Conservation (phyloP, 2,329 filamentous ascomycete species). For the Colletotrichum plurivorum region DNA sequence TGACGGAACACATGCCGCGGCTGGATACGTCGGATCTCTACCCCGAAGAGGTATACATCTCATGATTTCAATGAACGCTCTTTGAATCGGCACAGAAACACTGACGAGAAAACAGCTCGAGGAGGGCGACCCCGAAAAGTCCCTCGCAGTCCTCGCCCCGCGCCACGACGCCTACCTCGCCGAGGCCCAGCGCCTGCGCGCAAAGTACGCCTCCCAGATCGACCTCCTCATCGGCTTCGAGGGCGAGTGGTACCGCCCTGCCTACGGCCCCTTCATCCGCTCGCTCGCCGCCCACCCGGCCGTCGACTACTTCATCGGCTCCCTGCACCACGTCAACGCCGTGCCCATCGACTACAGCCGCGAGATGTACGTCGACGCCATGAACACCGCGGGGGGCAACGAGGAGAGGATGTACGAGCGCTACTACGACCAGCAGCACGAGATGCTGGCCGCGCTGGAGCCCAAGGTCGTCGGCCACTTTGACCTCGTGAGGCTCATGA, state of each 20-base stretch:
- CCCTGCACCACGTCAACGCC: slow-evolving; percentile 89
- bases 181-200: slow-evolving; percentile 81
- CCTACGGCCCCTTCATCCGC: slow-evolving; percentile 70
- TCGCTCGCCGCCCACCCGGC: slow-evolving; percentile 70
- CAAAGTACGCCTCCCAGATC: slow-evolving; percentile 79
- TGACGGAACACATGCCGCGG: slow-evolving; percentile 97
- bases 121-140: slow-evolving; percentile 62
- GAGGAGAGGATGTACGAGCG: slow-evolving; percentile 83
- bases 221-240: slow-evolving; percentile 92
- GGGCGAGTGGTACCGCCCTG: slow-evolving; percentile 88
- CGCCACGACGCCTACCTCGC: slow-evolving; percentile 80
- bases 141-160: slow-evolving; percentile 63
- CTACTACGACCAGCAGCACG: slow-evolving; percentile 90
- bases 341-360: slow-evolving; percentile 91
- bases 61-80: background rate
- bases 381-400: slow-evolving; percentile 61
- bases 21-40: slow-evolving; percentile 83
- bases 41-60: slow-evolving; percentile 81
- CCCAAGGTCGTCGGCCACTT: slow-evolving; percentile 94
- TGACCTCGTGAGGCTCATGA: slow-evolving; percentile 88
- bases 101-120: slow-evolving; percentile 58
- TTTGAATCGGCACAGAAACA: background rate
- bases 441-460: slow-evolving; percentile 80
- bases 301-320: slow-evolving; percentile 93
- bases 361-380: slow-evolving; percentile 75